A percentile compares a stretch with the other conserved stretches of the same genome.
phyloP scores from a whole-genome alignment of 1,284 basidiomycete species.

The Ganoderma meredithae region DNA sequence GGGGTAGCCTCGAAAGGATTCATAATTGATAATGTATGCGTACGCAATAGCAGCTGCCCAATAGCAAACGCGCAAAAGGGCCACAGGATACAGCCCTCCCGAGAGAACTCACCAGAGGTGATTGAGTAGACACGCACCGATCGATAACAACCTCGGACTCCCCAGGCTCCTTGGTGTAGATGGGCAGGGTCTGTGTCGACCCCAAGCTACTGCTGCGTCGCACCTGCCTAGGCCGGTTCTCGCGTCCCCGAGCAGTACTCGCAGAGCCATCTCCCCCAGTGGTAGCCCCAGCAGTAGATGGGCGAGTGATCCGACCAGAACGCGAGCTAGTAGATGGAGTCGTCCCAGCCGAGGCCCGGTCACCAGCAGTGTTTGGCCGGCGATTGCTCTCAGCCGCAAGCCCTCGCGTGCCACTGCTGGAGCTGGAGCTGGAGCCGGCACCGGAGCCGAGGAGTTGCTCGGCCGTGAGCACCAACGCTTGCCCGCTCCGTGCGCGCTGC shows the following conservation, averaged over 20 bases:
- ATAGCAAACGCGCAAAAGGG: neutral
- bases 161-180: conserved; percentile 78
- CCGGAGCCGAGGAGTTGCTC: neutral
- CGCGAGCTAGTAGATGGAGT: neutral
- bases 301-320: conserved; percentile 6
- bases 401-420: conserved; percentile 1
- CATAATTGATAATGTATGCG: neutral
- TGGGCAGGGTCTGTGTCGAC: conserved; percentile 71
- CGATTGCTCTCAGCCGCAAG: neutral
- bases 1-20: neutral
- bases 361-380: conserved; percentile 12
- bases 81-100: neutral
- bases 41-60: neutral
- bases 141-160: conserved; percentile 76
- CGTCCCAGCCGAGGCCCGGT: neutral
- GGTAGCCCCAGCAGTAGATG: conserved; percentile 17
- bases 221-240: conserved; percentile 13
- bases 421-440: conserved; percentile 4
- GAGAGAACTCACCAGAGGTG: neutral
- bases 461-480: conserved; percentile 20
- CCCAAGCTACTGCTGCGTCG: conserved; percentile 55
- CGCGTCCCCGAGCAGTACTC: conserved; percentile 11
- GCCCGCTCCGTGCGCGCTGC: conserved; percentile 23
- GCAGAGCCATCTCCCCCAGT: conserved; percentile 2
- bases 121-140: conserved; percentile 47